Evolutionary conservation across 495 filamentous ascomycete genomes (phyloP), one percentile per base, ranked within the genome.

Genomic region (Aspergillus kassunensis): DNA sequence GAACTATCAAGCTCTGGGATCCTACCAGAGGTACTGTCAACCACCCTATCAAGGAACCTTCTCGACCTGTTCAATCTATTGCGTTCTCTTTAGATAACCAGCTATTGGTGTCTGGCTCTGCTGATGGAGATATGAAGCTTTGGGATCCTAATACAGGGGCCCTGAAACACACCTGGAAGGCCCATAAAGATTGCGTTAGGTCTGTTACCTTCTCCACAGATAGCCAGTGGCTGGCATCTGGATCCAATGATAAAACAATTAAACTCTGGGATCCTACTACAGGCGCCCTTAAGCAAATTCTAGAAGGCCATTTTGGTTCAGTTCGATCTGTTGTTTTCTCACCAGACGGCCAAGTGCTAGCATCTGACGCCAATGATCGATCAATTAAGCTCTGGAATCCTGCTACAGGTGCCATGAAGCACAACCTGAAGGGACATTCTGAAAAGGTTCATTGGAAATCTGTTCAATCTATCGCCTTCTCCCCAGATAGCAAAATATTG

Each of bases 381-480:
- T 71, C 68, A 15, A 51, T 68, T 18, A 58, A 65, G 56, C 47
- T 72, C 55, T 74, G 71, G 24, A 27, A 27, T 27, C 4, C 4
- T 9, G 9, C 4, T 9, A 27, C 24, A 27, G 24, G 24, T 9
- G 24, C 4, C 4, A 19, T 49, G n/a, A n/a, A n/a, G n/a, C n/a
- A n/a, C n/a, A n/a, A n/a, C n/a, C n/a, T n/a, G n/a, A n/a, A n/a
- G n/a, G n/a, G n/a, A n/a, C n/a, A n/a, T n/a, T n/a, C n/a, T n/a
- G n/a, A n/a, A n/a, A n/a, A n/a, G n/a, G n/a, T n/a, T n/a, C n/a
- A n/a, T n/a, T n/a, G n/a, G n/a, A n/a, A n/a, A n/a, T n/a, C n/a
- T n/a, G n/a, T n/a, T n/a, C n/a, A n/a, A n/a, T n/a, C n/a, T 27
- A 27, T 27, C 24, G 9, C 24, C 9, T 27, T 27, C 9, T 27